Conservation (phyloP, 2,329 filamentous ascomycete species). For the Fusarium phyllophilum region DNA sequence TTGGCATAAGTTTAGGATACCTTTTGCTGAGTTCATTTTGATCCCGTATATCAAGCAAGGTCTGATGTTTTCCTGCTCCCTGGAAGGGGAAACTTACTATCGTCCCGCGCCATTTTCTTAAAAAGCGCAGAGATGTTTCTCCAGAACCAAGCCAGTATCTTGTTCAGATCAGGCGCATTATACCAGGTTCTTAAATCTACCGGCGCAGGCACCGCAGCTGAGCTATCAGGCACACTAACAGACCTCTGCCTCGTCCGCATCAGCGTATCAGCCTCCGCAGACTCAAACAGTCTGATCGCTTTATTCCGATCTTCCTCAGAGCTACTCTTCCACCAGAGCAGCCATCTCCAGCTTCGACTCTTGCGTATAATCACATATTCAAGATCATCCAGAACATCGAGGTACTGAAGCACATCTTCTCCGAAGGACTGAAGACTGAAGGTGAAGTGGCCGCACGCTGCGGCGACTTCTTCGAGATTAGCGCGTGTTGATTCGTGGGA, state of each 20-base stretch:
- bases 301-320: slow-evolving; percentile 14
- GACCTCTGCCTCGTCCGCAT: slow-evolving; percentile 17
- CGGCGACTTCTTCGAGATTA: slow-evolving; percentile 94
- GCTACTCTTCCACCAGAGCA: slow-evolving; percentile 74
- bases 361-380: slow-evolving; percentile 74
- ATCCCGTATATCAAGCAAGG: background rate
- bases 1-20: background rate
- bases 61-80: background rate
- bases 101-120: slow-evolving; percentile 56
- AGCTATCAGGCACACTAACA: background rate
- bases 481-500: slow-evolving; percentile 71
- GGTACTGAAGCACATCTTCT: slow-evolving; percentile 84
- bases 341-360: slow-evolving; percentile 79
- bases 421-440: slow-evolving; percentile 91
- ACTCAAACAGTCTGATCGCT: slow-evolving; percentile 53
- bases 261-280: slow-evolving; percentile 32
- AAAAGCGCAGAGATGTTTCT: slow-evolving; percentile 49
- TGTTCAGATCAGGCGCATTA: slow-evolving; percentile 27
- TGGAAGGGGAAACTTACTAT: slow-evolving; percentile 45
- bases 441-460: slow-evolving; percentile 95
- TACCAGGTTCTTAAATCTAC: slow-evolving; percentile 18
- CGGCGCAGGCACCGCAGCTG: background rate
- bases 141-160: slow-evolving; percentile 35
- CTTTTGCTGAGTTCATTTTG: background rate
- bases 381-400: slow-evolving; percentile 86